Conservation (phyloP, 306 rosid species). For the Malus domestica region ASM211411v1 NC_041805.1:22644501-22645000, state of each 20-base stretch:
- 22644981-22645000: neutral
- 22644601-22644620: neutral
- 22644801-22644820: constrained; percentile 58
- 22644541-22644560: neutral
- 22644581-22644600: too few relatives aligned
- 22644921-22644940: constrained; percentile 22
- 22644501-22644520: neutral
- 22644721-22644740: neutral
- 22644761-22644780: constrained; percentile 38
- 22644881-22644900: constrained; percentile 45
- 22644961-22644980: neutral
- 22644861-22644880: constrained; percentile 35
- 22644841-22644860: constrained; percentile 21
- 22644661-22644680: neutral
- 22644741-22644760: neutral
- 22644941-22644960: neutral
- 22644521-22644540: neutral
- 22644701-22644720: neutral
- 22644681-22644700: neutral
- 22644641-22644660: neutral
- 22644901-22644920: constrained; percentile 22
- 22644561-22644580: neutral
- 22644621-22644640: neutral
- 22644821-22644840: constrained; percentile 27
- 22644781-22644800: constrained; percentile 38